These are phyloP conservation scores for Penicillium silybi DNA, from an alignment of 495 filamentous ascomycete genomes.

Conservation along the genomic window DNA sequence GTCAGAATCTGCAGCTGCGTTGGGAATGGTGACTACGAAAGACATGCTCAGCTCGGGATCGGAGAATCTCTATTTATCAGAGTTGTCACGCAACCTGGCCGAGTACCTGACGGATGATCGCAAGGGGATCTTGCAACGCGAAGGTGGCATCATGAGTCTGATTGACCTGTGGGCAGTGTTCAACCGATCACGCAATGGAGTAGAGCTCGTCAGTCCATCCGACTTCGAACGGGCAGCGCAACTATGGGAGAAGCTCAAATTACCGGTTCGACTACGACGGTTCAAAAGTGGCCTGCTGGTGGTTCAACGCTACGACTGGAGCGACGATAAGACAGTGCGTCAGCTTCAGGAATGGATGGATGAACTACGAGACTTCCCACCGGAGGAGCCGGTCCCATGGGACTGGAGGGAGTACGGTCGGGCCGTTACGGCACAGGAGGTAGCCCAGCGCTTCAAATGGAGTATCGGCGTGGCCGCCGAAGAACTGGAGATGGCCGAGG, in stretches of 20 bases:
- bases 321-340: conserved; percentile 83
- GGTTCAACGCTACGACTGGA: conserved; percentile 83
- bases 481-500: conserved; percentile 95
- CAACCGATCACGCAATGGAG: conserved; percentile 90
- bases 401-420: conserved; percentile 73
- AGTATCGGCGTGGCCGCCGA: conserved; percentile 96
- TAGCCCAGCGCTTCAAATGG: conserved; percentile 91
- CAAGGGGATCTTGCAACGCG: conserved; percentile 70
- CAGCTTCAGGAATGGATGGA: conserved; percentile 72
- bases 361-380: conserved; percentile 63
- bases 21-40: conserved; percentile 88
- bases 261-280: conserved; percentile 80
- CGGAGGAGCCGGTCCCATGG: conserved; percentile 63
- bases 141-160: conserved; percentile 90
- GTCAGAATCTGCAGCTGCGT: conserved; percentile 75
- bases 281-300: conserved; percentile 93
- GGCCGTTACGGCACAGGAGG: conserved; percentile 85
- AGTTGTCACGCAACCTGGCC: conserved; percentile 83
- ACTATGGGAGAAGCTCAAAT: conserved; percentile 81
- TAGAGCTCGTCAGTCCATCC: conserved; percentile 86
- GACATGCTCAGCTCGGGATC: conserved; percentile 70
- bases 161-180: conserved; percentile 97
- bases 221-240: conserved; percentile 89
- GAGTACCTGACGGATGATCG: conserved; percentile 93
- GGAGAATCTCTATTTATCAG: conserved; percentile 62